Conservation (phyloP, 768 basidiomycete species). For the Dendrothele bispora region DNA sequence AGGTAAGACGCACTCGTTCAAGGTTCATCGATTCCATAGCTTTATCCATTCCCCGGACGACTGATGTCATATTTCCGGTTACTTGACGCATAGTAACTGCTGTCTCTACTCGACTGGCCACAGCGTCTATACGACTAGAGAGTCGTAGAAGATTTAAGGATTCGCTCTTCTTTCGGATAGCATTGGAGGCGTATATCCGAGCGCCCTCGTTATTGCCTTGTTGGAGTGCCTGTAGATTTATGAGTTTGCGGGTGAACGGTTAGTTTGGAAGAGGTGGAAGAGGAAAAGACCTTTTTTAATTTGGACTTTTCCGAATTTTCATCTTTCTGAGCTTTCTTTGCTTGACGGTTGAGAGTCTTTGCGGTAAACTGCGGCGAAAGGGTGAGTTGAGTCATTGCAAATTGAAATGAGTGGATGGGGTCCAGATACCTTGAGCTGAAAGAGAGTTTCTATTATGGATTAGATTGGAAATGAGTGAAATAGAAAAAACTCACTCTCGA, state of each 20-base stretch:
- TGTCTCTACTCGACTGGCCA: conserved; percentile 95
- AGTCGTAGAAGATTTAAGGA: conserved; percentile 87
- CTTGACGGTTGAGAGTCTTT: conserved; percentile 91
- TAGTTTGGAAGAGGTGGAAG: background rate
- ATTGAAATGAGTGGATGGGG: background rate
- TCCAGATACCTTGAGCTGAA: conserved; percentile 87
- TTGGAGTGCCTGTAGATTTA: conserved; percentile 74
- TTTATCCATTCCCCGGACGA: conserved; percentile 97
- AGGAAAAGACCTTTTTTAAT: conserved; percentile 86
- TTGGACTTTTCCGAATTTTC: conserved; percentile 85
- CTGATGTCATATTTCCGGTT: conserved; percentile 94
- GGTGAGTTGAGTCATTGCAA: conserved; percentile 1
- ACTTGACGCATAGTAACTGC: conserved; percentile 98
- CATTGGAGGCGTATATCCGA: conserved; percentile 96
- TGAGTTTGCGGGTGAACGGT: conserved; percentile 4
- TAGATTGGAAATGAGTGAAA: background rate
- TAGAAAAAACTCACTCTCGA: conserved; percentile 72
- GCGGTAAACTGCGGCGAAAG: conserved; percentile 81
- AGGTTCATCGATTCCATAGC: conserved; percentile 99
- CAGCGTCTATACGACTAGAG: conserved; percentile 92
- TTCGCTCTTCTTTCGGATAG: conserved; percentile 98
- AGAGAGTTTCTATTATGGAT: conserved; percentile 81
- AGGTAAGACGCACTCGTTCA: conserved; percentile 66
- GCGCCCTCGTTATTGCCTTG: conserved; percentile 98
- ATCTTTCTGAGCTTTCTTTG: conserved; percentile 97